Evolutionary conservation across 139 green algal genomes (phyloP).

Genomic region (Picochlorum costavermella): DNA sequence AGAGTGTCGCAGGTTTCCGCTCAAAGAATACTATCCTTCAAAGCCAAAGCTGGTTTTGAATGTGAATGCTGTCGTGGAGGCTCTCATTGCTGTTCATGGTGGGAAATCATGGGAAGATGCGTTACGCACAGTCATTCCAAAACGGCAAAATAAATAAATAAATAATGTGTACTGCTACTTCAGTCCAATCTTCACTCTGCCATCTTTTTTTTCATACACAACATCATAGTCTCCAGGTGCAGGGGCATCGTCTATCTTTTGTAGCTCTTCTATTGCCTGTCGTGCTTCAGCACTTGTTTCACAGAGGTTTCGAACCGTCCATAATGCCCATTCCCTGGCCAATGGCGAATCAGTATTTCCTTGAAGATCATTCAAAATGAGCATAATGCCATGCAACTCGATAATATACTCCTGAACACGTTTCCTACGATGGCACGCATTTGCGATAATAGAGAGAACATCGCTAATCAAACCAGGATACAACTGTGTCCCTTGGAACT

Average conservation of each 20-base stretch:
- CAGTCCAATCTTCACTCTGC: conserved; percentile 24
- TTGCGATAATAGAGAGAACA: conserved; percentile 42
- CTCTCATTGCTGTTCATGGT: conserved; percentile 16
- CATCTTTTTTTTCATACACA: conserved; percentile 52
- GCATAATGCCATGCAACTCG: conserved; percentile 36
- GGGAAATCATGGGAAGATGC: not conserved
- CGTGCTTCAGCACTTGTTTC: conserved; percentile 36
- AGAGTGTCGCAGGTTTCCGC: not conserved
- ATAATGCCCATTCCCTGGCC: conserved; percentile 82
- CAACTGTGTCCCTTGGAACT: not conserved
- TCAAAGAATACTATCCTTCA: not conserved
- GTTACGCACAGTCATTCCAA: not conserved
- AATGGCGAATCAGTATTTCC: conserved; percentile 55
- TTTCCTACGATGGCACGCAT: conserved; percentile 27
- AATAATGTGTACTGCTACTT: not conserved
- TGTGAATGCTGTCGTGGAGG: conserved; percentile 19
- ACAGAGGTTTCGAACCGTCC: conserved; percentile 81
- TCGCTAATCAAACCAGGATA: not conserved
- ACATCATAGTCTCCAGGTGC: conserved; percentile 50
- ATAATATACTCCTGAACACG: conserved; percentile 35
- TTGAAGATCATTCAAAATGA: conserved; percentile 57
- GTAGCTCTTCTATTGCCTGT: conserved; percentile 31
- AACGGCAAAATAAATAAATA: not conserved
- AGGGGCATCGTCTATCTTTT: conserved; percentile 38
- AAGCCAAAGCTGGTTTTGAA: conserved; percentile 18